Percentiles rank a stretch among this genome's conserved stretches.
Conservation (phyloP, 306 rosid genomes). For the Glycine latifolia region DNA sequence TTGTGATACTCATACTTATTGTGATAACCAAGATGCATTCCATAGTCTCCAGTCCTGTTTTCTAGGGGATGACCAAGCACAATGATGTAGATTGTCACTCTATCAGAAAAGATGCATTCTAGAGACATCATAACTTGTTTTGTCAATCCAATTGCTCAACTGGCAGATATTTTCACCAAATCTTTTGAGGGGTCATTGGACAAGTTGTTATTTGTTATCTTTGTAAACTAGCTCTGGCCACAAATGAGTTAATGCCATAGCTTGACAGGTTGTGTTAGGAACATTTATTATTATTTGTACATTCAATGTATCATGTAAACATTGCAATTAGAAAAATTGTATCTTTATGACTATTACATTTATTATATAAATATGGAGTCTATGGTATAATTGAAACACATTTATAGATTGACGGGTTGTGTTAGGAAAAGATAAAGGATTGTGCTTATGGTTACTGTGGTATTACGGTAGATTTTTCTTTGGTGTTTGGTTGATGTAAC, state of each 20-base stretch:
- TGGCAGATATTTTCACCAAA: too few relatives aligned
- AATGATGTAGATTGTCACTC: not conserved
- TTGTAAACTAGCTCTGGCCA: not conserved
- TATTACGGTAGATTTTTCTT: not conserved
- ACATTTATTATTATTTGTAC: not conserved
- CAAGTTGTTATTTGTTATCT: not conserved
- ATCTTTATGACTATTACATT: not conserved
- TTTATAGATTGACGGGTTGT: too few relatives aligned
- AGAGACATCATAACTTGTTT: not conserved
- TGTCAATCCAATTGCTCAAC: too few relatives aligned
- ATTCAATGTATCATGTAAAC: not conserved
- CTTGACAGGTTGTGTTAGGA: not conserved
- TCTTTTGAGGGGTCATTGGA: too few relatives aligned
- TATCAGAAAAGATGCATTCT: not conserved
- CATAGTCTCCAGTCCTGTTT: not conserved
- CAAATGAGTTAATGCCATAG: not conserved
- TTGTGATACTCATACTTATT: not conserved
- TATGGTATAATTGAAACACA: not conserved
- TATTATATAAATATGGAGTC: not conserved
- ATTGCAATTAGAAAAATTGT: not conserved
- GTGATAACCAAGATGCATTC: not conserved
- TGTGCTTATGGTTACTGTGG: not conserved
- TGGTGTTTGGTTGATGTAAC: constrained; percentile 10
- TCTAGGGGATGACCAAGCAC: not conserved
- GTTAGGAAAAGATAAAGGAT: not conserved